Base-by-base conservation (phyloP, 2,329 filamentous ascomycete species). In the Balansia obtecta region DNA sequence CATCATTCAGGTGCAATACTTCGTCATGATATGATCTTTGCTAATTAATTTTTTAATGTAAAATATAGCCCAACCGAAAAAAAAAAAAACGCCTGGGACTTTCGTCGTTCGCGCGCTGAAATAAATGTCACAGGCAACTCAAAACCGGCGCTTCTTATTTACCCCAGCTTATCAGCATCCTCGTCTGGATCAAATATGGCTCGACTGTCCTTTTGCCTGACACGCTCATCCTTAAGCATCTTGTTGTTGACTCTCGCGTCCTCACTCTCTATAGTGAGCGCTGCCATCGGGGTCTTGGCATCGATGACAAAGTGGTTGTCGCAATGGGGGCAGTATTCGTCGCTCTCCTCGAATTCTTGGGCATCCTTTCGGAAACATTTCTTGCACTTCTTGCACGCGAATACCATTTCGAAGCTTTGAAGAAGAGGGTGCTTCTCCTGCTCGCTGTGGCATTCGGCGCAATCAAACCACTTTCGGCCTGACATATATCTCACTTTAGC, bases 391-490 rank as follows among this genome's bases (percentile, higher is more conserved):
- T 98, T 98, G 79, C 93, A 98, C 48, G 88, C 88, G 63, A 98
- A 97, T 38, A 75, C 79, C 88, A 98, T 95, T 63, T 98, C 93
- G 59, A 83, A 76, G 56, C 75, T 76, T 69, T 95, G 86, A 49
- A 79, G 70, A 20, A 98, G 81, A 38, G 77, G 70, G 67, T 97
- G 93, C 54, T 74, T 70, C 68, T 94, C 85, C 54, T 80, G 74
- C 66, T 98, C 93, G 49, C 72, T 71, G 71, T 98, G 93, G 72
- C 93, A 98, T 66, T 96, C 86, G 56, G 88, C 86, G 70, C 93
- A 98, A 74, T 98, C 93, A 72, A 96, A 98, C 94, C 94, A 98
- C 75, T 95, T 96, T 54, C 82, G 80, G 74, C 88, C 88, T 91
- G 60, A 37, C 34, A 0, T n/a, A 39, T 11, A 16, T 32, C 32